Evolutionary conservation across 177 flowering plant genomes (phyloP), one percentile per base, ranked within the genome.

Genomic region (Vitis hybrid): DNA sequence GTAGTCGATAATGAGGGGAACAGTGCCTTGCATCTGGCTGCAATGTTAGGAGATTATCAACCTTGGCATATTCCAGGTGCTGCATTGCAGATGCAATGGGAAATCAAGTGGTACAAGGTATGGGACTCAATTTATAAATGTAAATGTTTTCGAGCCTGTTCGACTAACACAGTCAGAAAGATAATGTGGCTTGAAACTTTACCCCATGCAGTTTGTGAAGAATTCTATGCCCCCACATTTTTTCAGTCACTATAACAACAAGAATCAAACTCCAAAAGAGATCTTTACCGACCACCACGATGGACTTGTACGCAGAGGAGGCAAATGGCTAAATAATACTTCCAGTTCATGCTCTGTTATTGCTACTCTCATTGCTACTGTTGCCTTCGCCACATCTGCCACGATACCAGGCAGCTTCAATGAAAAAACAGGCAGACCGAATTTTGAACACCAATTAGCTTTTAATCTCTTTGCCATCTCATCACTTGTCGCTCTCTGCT

Each of bases 81-180:
- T 24, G 85, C 88, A 1, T 27, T 85, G 18, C 84, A 79, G 40
- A 81, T 84, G 88, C 85, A 82, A 56, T 79, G 85, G 83, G 84
- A 84, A 58, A 62, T 74, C 70, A 82, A 79, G 76, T 84, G 88
- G 88, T 82, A 69, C 56, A 56, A 82, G 87, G 87, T 84, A 70
- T 14, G 30, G 30, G 30, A 27, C 4, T 27, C 30, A 27, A 27
- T 27, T 27, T 27, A 27, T 2, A 27, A 3, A 27, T 27, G 30
- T 2, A 27, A 27, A 2, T 27, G 30, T 27, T 27, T 27, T 27
- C 27, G 3, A 27, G 27, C 27, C 27, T 27, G 27, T 27, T 27
- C 30, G 30, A 27, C 0, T 27, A 27, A 27, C 30, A 27, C 30
- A 27, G 0, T 0, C 30, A 27, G 30, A 27, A 27, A 27, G 30